Evolutionary conservation across 140 eudicot genomes (phyloP).

Genomic region (Stevia rebaudiana): DNA sequence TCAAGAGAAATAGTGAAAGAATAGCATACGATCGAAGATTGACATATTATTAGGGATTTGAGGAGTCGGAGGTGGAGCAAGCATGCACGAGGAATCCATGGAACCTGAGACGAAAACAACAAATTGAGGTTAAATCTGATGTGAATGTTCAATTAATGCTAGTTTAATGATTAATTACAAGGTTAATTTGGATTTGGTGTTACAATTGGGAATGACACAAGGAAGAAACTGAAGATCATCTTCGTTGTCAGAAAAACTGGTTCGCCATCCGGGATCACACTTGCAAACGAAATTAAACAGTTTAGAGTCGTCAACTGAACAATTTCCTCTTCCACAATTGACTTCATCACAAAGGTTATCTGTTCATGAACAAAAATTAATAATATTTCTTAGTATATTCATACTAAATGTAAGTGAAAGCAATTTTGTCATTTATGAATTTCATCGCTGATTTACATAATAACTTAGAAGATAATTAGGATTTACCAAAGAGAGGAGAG

Average conservation of each 20-base stretch:
- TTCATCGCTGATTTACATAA: background rate
- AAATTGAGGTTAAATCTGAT: background rate
- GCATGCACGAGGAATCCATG: constrained; percentile 32
- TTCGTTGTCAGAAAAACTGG: constrained; percentile 14
- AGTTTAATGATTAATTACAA: background rate
- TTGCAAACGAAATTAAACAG: constrained; percentile 21
- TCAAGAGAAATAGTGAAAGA: background rate
- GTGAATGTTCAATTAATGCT: background rate
- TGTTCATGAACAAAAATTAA: background rate
- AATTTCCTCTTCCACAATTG: constrained; percentile 31
- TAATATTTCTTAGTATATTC: no score
- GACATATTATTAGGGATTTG: constrained; percentile 24
- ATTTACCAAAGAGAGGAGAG: constrained; percentile 9
- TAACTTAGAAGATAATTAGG: background rate
- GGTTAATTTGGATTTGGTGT: background rate
- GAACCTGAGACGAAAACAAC: constrained; percentile 14
- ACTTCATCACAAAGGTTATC: constrained; percentile 26
- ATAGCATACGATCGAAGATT: constrained; percentile 26
- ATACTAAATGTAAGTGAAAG: no score
- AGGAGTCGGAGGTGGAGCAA: constrained; percentile 23
- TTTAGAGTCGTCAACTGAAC: constrained; percentile 19
- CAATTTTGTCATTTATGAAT: no score
- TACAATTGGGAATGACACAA: constrained; percentile 36
- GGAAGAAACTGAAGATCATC: constrained; percentile 28
- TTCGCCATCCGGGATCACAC: constrained; percentile 31